Percentiles rank a stretch among this genome's conserved stretches.
phyloP scores from a whole-genome alignment of 768 basidiomycete genomes.

The Fistulinella prunicolor region DNA sequence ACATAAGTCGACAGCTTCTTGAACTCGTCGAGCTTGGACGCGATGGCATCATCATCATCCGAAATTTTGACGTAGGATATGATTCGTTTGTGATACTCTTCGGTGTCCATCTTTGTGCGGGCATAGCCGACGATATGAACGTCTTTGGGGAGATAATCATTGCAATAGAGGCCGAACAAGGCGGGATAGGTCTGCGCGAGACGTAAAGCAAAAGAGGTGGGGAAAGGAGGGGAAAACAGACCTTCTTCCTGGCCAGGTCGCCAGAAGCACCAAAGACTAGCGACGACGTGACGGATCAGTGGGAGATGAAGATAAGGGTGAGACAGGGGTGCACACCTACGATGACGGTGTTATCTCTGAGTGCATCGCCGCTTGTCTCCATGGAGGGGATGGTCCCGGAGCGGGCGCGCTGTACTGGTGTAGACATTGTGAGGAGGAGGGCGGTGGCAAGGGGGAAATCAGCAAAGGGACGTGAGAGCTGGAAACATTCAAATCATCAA shows the following conservation, averaged over 20 bases:
- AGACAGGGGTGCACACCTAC: constrained; percentile 55
- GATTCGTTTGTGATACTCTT: constrained; percentile 81
- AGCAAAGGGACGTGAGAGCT: constrained; percentile 24
- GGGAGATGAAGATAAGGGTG: constrained; percentile 1
- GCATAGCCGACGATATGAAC: constrained; percentile 95
- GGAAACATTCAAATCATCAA: too few species aligned
- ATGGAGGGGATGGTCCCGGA: constrained; percentile 90
- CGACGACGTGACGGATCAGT: constrained; percentile 8
- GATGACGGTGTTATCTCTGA: constrained; percentile 88
- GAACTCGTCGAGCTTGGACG: constrained; percentile 71
- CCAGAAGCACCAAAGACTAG: constrained; percentile 94
- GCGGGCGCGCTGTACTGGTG: constrained; percentile 48
- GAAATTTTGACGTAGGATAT: constrained; percentile 83
- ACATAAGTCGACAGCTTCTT: constrained; percentile 78
- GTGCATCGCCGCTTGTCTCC: constrained; percentile 65
- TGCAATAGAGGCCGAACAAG: constrained; percentile 83
- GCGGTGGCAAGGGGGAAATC: neutral
- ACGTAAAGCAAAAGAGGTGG: constrained; percentile 42
- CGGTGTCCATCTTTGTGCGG: constrained; percentile 87
- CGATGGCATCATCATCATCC: constrained; percentile 56
- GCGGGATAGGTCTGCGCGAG: constrained; percentile 84
- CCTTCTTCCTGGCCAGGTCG: constrained; percentile 99
- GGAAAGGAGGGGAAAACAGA: constrained; percentile 20
- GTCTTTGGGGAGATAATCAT: constrained; percentile 76
- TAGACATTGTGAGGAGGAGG: constrained; percentile 14